These are phyloP conservation scores for Polygonum maritimum DNA, from an alignment of 148 eudicot species.

Conservation along the genomic window DNA sequence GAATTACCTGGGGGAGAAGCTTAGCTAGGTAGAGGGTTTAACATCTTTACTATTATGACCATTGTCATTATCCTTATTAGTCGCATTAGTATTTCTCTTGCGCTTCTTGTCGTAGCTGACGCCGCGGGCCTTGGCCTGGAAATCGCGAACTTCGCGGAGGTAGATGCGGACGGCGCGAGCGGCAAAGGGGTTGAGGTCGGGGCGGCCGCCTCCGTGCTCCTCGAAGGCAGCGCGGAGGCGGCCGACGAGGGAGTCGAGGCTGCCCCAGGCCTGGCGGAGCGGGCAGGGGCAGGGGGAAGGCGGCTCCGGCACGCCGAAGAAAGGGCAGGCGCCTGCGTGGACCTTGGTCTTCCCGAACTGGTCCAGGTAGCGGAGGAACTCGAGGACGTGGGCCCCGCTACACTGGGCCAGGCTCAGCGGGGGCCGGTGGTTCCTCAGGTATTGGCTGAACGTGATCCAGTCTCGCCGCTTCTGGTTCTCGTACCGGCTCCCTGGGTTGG, in stretches of 20 bases:
- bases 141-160: conserved; percentile 27
- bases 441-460: conserved; percentile 26
- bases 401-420: conserved; percentile 17
- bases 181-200: conserved; percentile 28
- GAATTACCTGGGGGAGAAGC: too few species aligned
- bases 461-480: conserved; percentile 27
- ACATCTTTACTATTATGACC: neutral
- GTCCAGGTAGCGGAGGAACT: conserved; percentile 10
- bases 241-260: conserved; percentile 28
- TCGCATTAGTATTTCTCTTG: conserved; percentile 8
- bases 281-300: conserved; percentile 30
- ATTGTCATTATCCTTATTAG: neutral
- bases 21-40: neutral
- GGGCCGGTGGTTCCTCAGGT: conserved; percentile 24
- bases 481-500: conserved; percentile 16
- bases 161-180: conserved; percentile 32
- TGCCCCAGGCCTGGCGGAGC: conserved; percentile 31
- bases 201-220: conserved; percentile 19
- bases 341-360: conserved; percentile 29
- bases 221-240: conserved; percentile 15
- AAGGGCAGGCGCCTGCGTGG: conserved; percentile 19
- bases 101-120: conserved; percentile 27
- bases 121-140: conserved; percentile 34
- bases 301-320: conserved; percentile 25
- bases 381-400: conserved; percentile 29